Conservation (phyloP, 371 early-diverging fungal genomes). For the Circinella minor region DNA sequence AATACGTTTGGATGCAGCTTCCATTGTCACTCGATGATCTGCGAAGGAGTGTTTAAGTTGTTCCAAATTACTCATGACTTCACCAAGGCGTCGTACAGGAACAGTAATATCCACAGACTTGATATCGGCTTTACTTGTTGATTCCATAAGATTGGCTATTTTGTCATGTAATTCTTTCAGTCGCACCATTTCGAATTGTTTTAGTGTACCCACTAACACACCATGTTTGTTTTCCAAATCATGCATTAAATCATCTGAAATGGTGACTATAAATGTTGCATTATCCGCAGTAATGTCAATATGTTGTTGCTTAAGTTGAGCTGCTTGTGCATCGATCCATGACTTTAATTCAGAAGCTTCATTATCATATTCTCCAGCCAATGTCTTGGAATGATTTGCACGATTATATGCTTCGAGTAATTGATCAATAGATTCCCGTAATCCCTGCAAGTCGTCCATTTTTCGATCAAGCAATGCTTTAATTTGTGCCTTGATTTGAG, state of each 20-base stretch:
- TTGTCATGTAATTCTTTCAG: constrained; percentile 40
- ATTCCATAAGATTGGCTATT: constrained; percentile 33
- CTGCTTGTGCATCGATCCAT: constrained; percentile 44
- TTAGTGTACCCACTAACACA: constrained; percentile 19
- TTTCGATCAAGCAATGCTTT: constrained; percentile 35
- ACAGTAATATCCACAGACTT: constrained; percentile 32
- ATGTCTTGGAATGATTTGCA: constrained; percentile 28
- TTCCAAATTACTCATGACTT: constrained; percentile 36
- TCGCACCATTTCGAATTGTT: constrained; percentile 34
- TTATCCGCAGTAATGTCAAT: constrained; percentile 46
- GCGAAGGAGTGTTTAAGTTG: constrained; percentile 36
- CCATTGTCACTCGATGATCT: constrained; percentile 38
- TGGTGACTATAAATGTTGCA: constrained; percentile 18
- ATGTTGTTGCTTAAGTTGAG: constrained; percentile 29
- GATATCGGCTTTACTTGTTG: constrained; percentile 20
- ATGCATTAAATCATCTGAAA: constrained; percentile 14
- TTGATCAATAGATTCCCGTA: constrained; percentile 32
- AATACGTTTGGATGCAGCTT: constrained; percentile 35
- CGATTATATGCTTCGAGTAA: constrained; percentile 25
- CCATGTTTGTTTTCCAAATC: constrained; percentile 30
- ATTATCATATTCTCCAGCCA: constrained; percentile 33
- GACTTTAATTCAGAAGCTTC: constrained; percentile 32
- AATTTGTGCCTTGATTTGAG: constrained; percentile 22
- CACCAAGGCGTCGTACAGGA: constrained; percentile 36
- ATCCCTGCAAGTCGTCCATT: constrained; percentile 25